phyloP scores from a whole-genome alignment of 768 basidiomycete species.

The Mrakia hoshinonis region DNA sequence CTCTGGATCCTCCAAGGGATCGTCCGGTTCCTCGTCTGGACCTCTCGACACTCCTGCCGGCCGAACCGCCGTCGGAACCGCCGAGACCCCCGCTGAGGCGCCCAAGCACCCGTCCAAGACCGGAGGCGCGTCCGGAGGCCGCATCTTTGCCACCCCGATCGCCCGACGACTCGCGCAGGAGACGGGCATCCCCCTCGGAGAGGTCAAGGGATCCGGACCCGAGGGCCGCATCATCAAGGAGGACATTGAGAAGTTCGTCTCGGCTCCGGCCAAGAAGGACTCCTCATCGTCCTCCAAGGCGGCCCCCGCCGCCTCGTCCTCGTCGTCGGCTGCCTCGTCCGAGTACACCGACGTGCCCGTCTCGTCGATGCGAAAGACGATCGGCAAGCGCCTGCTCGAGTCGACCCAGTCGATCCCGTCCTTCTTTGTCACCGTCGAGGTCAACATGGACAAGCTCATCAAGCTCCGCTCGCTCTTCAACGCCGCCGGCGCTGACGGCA shows the following conservation, averaged over 20 bases:
- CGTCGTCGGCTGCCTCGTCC: slow-evolving; percentile 34
- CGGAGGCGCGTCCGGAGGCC: slow-evolving; percentile 31
- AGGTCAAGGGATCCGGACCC: slow-evolving; percentile 89
- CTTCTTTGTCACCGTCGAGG: slow-evolving; percentile 89
- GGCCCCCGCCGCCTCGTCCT: slow-evolving; percentile 38
- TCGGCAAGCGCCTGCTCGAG: slow-evolving; percentile 80
- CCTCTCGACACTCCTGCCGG: slow-evolving; percentile 48
- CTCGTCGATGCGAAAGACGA: slow-evolving; percentile 88
- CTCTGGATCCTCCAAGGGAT: slow-evolving; percentile 30
- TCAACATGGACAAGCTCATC: slow-evolving; percentile 72
- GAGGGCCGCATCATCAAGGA: slow-evolving; percentile 86
- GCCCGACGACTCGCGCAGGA: slow-evolving; percentile 97
- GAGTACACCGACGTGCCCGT: slow-evolving; percentile 86
- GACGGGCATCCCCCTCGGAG: slow-evolving; percentile 75
- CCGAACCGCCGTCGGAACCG: slow-evolving; percentile 44
- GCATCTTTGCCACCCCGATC: slow-evolving; percentile 80
- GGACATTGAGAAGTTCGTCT: slow-evolving; percentile 88
- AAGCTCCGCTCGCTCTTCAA: slow-evolving; percentile 96
- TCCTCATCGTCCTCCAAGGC: slow-evolving; percentile 45
- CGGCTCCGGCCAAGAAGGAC: slow-evolving; percentile 41
- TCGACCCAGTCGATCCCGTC: slow-evolving; percentile 93
- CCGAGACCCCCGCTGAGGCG: slow-evolving; percentile 28
- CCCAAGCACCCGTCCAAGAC: slow-evolving; percentile 35
- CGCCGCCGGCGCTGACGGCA: slow-evolving; percentile 56
- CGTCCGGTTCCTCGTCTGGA: slow-evolving; percentile 21